Base-by-base conservation (phyloP, 116 monocot genomes). In the Phalaenopsis hybrid region DNA sequence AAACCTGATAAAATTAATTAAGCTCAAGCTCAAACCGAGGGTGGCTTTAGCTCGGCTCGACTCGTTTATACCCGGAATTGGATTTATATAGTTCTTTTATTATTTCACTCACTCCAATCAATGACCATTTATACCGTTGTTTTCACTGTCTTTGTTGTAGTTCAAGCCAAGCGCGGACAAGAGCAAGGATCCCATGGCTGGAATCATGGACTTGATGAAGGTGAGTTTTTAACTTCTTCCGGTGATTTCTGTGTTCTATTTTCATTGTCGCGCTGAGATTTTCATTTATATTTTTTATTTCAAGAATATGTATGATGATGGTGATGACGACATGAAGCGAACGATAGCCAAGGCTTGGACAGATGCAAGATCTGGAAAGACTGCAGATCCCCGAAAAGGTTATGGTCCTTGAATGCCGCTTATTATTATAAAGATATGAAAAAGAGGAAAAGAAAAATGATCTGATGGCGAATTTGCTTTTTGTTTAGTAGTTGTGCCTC, bases 161-260 rank as follows among this genome's bases (percentile, higher is more conserved):
- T 63, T 87, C 20, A 90, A 90, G 70, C 87, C 87, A 79, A 83
- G 83, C 77, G 5, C 52, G 41, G 85, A 83, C 61, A 86, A 89
- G 58, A 83, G 81, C 0, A 90, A 83, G 78, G 89, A 90, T 79
- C 89, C 89, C 41, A 90, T 90, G 89, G 82, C 90, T 28, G 90
- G 90, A 73, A 90, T 87, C 44, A 87, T 90, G 87, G 79, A 87
- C 81, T 67, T 90, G 79, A 87, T 90, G 87, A 90, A 90, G 90
- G 90, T 87, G 48, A 70, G 57, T 70, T 21, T 8, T 45, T 0
- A 21, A 21, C 6, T 43, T 16, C 43, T 0, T 13, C 21, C 23
- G 15, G 55, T 55, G 55, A 55, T 16, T 16, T 55, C 16, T 55
- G 13, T 15, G 0, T 15, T 7, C 8, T 10, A 28, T 67, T 11